phyloP scores from a whole-genome alignment of 2,329 filamentous ascomycete species.

The Mycosphaerella sp. region DNA sequence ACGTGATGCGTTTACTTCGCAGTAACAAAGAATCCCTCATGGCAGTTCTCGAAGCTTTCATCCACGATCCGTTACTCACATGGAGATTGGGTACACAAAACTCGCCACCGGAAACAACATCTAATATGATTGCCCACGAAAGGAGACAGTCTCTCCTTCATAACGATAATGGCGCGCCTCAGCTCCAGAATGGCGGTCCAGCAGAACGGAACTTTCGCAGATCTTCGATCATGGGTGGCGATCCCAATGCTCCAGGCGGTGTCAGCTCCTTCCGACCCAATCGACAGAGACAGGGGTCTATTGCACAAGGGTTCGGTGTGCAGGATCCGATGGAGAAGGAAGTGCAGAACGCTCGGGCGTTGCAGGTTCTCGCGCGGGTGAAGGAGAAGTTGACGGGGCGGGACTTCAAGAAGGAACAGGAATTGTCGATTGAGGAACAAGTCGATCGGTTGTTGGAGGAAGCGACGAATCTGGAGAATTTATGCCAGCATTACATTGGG shows the following conservation, averaged over 20 bases:
- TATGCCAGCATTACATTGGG: constrained; percentile 98
- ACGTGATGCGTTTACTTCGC: constrained; percentile 92
- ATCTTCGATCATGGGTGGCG: constrained; percentile 31
- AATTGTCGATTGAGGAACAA: constrained; percentile 78
- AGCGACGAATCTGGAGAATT: constrained; percentile 92
- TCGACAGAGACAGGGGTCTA: constrained; percentile 15
- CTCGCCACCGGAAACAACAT: constrained; percentile 54
- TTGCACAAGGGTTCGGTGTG: constrained; percentile 27
- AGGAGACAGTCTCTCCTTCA: constrained; percentile 56
- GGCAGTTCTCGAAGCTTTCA: constrained; percentile 97
- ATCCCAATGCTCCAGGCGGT: constrained; percentile 23
- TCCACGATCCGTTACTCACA: constrained; percentile 96
- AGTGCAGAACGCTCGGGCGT: constrained; percentile 83
- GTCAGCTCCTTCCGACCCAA: neutral
- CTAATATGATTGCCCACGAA: constrained; percentile 47
- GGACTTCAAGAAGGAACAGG: constrained; percentile 81
- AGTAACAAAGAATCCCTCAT: constrained; percentile 98
- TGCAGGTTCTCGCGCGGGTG: constrained; percentile 86
- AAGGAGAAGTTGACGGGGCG: constrained; percentile 92
- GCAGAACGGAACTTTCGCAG: constrained; percentile 24
- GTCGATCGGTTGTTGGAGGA: constrained; percentile 93
- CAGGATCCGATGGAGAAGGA: constrained; percentile 50
- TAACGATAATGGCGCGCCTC: constrained; percentile 32
- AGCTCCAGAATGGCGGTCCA: neutral
- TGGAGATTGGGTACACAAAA: constrained; percentile 74